Conservation (phyloP, 768 basidiomycete genomes). For the Megacollybia marginata region DNA sequence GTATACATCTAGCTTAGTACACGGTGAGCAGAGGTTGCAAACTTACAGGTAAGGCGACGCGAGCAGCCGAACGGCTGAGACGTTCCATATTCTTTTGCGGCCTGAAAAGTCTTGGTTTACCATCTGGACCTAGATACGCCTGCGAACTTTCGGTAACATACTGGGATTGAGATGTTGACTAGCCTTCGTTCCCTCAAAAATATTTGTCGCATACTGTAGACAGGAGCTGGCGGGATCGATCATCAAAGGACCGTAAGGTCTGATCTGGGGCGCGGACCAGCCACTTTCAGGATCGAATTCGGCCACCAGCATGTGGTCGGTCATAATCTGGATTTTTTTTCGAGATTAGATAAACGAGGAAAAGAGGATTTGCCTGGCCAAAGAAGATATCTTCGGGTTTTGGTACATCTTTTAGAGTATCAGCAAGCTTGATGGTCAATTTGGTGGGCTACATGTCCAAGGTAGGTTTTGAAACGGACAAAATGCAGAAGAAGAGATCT, state of each 20-base stretch:
- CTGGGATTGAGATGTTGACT: conserved; percentile 9
- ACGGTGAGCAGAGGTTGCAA: background rate
- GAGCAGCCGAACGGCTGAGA: conserved; percentile 51
- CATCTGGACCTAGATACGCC: conserved; percentile 50
- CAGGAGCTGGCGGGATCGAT: conserved; percentile 67
- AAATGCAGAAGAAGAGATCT: background rate
- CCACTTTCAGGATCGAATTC: conserved; percentile 56
- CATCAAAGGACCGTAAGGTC: conserved; percentile 60
- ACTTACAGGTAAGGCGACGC: conserved; percentile 48
- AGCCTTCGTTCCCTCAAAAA: conserved; percentile 68
- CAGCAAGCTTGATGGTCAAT: conserved; percentile 38
- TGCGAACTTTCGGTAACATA: conserved; percentile 12
- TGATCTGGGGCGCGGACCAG: conserved; percentile 69
- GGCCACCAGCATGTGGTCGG: conserved; percentile 73
- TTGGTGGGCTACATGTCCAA: conserved; percentile 40
- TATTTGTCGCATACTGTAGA: conserved; percentile 62
- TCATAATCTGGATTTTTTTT: conserved; percentile 30
- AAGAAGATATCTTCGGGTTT: conserved; percentile 41
- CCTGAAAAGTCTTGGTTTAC: conserved; percentile 55
- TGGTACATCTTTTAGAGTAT: conserved; percentile 44
- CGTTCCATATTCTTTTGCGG: conserved; percentile 72
- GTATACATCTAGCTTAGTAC: background rate
- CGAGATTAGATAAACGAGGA: background rate
- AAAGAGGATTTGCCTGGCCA: conserved; percentile 35
- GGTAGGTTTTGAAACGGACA: background rate